These are phyloP conservation scores for Coffea humblotiana DNA, from an alignment of 305 asterid genomes.

Conservation along the genomic window DNA sequence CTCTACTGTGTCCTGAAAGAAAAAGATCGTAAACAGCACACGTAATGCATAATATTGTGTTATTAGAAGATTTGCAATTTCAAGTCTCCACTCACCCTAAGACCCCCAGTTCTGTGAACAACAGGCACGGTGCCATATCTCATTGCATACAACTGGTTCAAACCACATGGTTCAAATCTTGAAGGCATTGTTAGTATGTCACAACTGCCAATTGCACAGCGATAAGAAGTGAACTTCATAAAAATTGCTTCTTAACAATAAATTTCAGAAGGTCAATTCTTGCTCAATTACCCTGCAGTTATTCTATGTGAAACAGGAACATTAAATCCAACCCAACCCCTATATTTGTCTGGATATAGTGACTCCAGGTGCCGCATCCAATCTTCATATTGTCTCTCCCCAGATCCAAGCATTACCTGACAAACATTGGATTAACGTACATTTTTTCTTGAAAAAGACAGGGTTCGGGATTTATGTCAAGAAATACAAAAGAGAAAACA, in stretches of 20 bases:
- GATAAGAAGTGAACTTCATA: conserved; percentile 15
- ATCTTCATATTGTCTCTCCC: conserved; percentile 92
- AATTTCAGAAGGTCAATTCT: neutral
- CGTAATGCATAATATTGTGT: neutral
- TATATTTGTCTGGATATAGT: conserved; percentile 57
- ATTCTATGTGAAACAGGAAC: conserved; percentile 92
- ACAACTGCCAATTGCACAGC: conserved; percentile 55
- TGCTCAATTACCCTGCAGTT: conserved; percentile 25
- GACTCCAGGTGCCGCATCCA: conserved; percentile 91
- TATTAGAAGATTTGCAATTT: neutral
- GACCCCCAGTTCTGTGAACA: conserved; percentile 94
- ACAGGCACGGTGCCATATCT: conserved; percentile 87
- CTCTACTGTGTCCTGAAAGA: conserved; percentile 77
- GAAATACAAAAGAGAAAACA: neutral
- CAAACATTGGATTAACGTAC: conserved; percentile 8
- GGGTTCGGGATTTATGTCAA: neutral
- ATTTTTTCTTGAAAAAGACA: neutral
- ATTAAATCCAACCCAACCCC: conserved; percentile 97
- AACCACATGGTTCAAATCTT: conserved; percentile 95
- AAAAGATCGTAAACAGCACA: neutral
- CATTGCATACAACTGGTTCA: conserved; percentile 95
- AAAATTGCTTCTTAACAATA: neutral
- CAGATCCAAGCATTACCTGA: conserved; percentile 98
- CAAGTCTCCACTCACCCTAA: conserved; percentile 57
- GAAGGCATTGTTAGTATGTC: conserved; percentile 94